Percentiles rank a stretch among this genome's conserved stretches.
phyloP scores from a whole-genome alignment of 2,329 filamentous ascomycete species.

The Aaosphaeria arxii region DNA sequence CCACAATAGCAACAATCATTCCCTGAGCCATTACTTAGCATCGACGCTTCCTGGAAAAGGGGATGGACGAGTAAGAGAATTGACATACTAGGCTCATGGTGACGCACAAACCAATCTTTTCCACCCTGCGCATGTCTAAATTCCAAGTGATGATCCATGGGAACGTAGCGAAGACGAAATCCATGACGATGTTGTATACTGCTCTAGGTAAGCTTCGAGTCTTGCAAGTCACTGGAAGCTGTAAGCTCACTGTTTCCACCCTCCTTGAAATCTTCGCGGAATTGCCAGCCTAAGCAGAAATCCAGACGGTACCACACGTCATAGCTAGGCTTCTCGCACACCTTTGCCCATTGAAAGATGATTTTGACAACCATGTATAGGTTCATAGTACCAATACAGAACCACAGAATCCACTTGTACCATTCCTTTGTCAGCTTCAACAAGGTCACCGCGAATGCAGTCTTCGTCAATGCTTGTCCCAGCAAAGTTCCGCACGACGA shows the following conservation, averaged over 20 bases:
- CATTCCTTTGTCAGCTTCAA: slow-evolving; percentile 45
- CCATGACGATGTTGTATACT: slow-evolving; percentile 56
- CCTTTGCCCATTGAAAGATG: slow-evolving; percentile 50
- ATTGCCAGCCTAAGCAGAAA: slow-evolving; percentile 42
- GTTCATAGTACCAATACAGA: slow-evolving; percentile 51
- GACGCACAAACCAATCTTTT: slow-evolving; percentile 51
- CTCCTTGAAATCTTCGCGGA: slow-evolving; percentile 47
- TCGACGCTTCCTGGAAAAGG: neutral
- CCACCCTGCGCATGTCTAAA: slow-evolving; percentile 47
- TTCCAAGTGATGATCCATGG: slow-evolving; percentile 51
- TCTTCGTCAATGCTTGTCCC: slow-evolving; percentile 36
- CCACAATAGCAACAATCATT: slow-evolving; percentile 49
- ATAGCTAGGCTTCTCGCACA: slow-evolving; percentile 44
- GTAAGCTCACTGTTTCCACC: slow-evolving; percentile 47
- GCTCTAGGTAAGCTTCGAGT: slow-evolving; percentile 4
- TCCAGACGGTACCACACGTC: slow-evolving; percentile 49
- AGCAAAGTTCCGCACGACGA: slow-evolving; percentile 39
- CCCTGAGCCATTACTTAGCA: slow-evolving; percentile 20
- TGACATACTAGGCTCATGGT: slow-evolving; percentile 46
- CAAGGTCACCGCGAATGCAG: slow-evolving; percentile 40
- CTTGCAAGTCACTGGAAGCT: neutral
- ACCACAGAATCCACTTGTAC: slow-evolving; percentile 47
- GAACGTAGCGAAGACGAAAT: slow-evolving; percentile 50
- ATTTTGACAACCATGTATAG: slow-evolving; percentile 48
- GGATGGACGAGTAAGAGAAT: neutral